phyloP scores from a whole-genome alignment of 164 flowering plant genomes.

The Vitis rupestris region DNA sequence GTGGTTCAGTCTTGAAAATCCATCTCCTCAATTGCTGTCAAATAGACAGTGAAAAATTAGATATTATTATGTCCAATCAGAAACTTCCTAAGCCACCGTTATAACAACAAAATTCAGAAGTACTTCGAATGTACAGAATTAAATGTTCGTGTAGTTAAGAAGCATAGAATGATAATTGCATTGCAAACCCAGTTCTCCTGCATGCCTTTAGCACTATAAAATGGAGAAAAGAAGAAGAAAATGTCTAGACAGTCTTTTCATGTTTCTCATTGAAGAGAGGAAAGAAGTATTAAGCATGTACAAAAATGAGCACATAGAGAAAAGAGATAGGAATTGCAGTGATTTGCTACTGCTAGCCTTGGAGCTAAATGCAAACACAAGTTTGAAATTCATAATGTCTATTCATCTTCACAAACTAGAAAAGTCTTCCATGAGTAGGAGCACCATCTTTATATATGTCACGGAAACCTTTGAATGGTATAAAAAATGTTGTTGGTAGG shows the following conservation, averaged over 20 bases:
- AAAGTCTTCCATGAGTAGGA: too few species aligned
- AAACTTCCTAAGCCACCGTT: not conserved
- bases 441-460: too few species aligned
- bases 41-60: not conserved
- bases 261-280: not conserved
- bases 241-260: not conserved
- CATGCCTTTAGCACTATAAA: not conserved
- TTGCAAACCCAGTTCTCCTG: not conserved
- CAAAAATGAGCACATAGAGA: not conserved
- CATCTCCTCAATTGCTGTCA: not conserved
- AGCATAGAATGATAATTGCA: not conserved
- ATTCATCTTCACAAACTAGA: too few species aligned
- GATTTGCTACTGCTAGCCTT: not conserved
- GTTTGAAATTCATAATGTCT: too few species aligned
- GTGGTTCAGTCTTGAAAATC: not conserved
- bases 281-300: not conserved
- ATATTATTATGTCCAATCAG: not conserved
- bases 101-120: not conserved
- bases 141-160: not conserved
- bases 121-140: not conserved
- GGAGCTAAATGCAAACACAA: not conserved
- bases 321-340: not conserved
- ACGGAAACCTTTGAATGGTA: too few species aligned
- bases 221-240: not conserved
- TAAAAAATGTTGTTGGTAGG: too few species aligned